Evolutionary conservation across 805 yeast species (phyloP).

Genomic region (Pichia membranifaciens): DNA sequence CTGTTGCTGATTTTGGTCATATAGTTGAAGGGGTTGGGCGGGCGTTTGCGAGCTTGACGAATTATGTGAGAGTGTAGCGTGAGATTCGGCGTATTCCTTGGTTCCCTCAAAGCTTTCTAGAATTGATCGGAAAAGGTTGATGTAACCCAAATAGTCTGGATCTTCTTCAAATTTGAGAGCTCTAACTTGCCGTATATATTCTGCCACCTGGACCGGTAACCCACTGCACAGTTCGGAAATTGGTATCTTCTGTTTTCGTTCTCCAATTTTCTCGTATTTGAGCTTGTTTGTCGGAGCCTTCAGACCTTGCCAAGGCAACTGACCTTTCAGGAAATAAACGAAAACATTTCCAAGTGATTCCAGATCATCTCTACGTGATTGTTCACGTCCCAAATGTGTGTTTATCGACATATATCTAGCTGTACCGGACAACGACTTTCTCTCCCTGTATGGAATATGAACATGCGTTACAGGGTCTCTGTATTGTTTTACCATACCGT

Average conservation of each 20-base stretch:
- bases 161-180: conserved; percentile 69
- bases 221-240: conserved; percentile 57
- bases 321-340: conserved; percentile 71
- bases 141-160: conserved; percentile 68
- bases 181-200: conserved; percentile 64
- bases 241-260: conserved; percentile 66
- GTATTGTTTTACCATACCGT: conserved; percentile 84
- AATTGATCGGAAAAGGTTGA: conserved; percentile 54
- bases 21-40: neutral
- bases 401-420: conserved; percentile 85
- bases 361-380: conserved; percentile 75
- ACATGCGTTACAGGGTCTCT: conserved; percentile 74
- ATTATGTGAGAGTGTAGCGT: neutral
- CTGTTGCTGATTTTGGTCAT: neutral
- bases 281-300: conserved; percentile 82
- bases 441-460: conserved; percentile 78
- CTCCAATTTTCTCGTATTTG: conserved; percentile 80
- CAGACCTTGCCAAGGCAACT: conserved; percentile 86
- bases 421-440: conserved; percentile 76
- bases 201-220: conserved; percentile 68
- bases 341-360: conserved; percentile 81
- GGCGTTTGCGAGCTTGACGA: neutral
- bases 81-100: neutral
- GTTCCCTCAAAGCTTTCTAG: conserved; percentile 44
- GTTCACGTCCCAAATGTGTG: conserved; percentile 83